These are phyloP conservation scores for Martiniozyma asiatica DNA, from an alignment of 1,139 yeast genomes.

Conservation along the genomic window DNA sequence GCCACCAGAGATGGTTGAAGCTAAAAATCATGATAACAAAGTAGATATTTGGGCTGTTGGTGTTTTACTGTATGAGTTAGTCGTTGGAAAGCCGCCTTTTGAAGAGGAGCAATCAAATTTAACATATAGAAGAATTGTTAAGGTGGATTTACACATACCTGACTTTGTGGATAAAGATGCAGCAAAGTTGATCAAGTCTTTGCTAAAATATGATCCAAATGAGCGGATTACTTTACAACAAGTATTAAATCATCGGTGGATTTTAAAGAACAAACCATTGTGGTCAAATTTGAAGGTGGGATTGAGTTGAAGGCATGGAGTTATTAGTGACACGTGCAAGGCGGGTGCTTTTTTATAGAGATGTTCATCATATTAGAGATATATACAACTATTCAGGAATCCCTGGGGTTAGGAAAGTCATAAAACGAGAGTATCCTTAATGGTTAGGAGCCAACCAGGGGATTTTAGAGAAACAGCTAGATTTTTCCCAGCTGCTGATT, in stretches of 20 bases:
- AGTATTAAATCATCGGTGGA: constrained; percentile 77
- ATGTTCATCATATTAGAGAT: too few relatives aligned
- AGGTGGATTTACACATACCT: constrained; percentile 60
- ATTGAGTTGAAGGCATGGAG: too few relatives aligned
- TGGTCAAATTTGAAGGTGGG: too few relatives aligned
- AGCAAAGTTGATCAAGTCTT: constrained; percentile 50
- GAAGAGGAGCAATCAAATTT: constrained; percentile 61
- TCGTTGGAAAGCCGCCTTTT: constrained; percentile 87
- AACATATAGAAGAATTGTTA: constrained; percentile 72
- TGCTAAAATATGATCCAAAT: constrained; percentile 58
- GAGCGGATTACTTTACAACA: constrained; percentile 49
- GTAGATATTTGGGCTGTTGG: constrained; percentile 96
- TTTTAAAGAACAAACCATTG: constrained; percentile 43
- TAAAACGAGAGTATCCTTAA: too few relatives aligned
- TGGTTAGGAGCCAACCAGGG: too few relatives aligned
- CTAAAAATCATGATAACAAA: constrained; percentile 60
- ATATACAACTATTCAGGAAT: too few relatives aligned
- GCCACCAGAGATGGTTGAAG: constrained; percentile 93
- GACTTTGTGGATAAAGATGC: constrained; percentile 61
- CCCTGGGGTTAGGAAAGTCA: too few relatives aligned
- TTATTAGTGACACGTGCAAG: too few relatives aligned
- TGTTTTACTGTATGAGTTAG: constrained; percentile 69
- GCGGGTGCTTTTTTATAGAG: too few relatives aligned
- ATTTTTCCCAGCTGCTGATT: too few relatives aligned
- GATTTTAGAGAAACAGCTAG: too few relatives aligned